A percentile compares a stretch with the other conserved stretches of the same genome.
Conservation (phyloP, 495 filamentous ascomycete species). For the Penicillium coprophilum region DNA sequence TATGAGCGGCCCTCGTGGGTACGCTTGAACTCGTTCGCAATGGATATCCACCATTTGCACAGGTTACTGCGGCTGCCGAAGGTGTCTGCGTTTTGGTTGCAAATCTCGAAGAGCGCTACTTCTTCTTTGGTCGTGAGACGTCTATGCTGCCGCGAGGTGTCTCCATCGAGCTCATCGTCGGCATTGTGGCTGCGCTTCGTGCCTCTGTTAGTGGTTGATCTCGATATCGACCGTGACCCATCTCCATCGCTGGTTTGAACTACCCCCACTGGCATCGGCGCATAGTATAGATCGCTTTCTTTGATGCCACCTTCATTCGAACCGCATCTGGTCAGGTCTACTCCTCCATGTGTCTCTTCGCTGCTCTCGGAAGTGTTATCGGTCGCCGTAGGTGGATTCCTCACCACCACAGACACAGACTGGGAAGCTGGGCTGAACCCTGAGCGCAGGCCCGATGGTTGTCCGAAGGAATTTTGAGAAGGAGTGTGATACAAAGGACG, state of each 20-base stretch:
- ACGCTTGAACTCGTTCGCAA: conserved; percentile 42
- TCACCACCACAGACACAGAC: conserved; percentile 7
- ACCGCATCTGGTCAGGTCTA: not conserved
- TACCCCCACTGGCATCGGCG: conserved; percentile 11
- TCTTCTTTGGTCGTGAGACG: conserved; percentile 47
- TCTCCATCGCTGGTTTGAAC: not conserved
- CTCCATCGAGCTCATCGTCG: conserved; percentile 16
- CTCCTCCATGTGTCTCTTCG: not conserved
- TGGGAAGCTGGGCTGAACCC: conserved; percentile 6
- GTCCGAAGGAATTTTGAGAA: not conserved
- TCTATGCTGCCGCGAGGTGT: conserved; percentile 37
- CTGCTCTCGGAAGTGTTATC: conserved; percentile 9
- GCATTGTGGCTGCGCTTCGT: conserved; percentile 18
- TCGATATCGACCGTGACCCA: not conserved
- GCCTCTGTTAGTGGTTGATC: conserved; percentile 9
- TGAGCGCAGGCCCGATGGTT: not conserved
- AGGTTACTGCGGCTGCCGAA: conserved; percentile 49
- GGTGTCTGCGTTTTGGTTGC: conserved; percentile 38
- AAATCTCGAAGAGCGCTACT: conserved; percentile 45
- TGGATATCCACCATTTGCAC: conserved; percentile 49
- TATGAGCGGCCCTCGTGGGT: conserved; percentile 43
- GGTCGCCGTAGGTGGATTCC: not conserved
- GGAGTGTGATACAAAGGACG: conserved; percentile 5
- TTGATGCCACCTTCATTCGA: conserved; percentile 4
- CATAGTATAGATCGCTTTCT: conserved; percentile 7